Base-by-base conservation (phyloP, 208 protist species). In the Acanthamoeba comandoni region DNA sequence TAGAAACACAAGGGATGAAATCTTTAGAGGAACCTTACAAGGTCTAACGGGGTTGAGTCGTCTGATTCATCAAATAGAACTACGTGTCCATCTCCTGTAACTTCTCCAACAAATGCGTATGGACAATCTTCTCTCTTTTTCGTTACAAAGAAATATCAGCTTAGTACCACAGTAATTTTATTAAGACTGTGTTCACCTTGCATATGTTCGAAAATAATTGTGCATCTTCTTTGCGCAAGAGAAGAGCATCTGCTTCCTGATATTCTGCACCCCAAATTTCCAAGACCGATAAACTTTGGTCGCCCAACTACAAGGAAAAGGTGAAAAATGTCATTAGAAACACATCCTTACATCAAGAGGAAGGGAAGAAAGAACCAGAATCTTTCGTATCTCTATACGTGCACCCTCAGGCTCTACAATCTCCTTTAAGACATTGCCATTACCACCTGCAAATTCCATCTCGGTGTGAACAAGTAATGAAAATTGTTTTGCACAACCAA, bases 181-280 rank as follows among this genome's bases (percentile, higher is more conserved):
- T 43, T 1, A 43, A 43, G 35, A 5, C 35, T 5, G 5, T 7
- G 35, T 43, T 1, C 35, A 43, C 35, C 35, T 93, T 57, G 60
- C 86, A 95, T 2, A 97, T 90, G n/a, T 51, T 12, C 22, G 91
- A 15, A n/a, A 97, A 82, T 1, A 95, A 58, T 11, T 55, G 35
- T 43, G 87, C 75, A 49, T 93, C n/a, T 31, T 96, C 91, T 0
- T 17, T 1, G 12, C 70, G n/a, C 31, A 96, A 89, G 15, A 97
- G 91, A 0, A 96, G 62, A 0, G 95, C 95, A 77, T 96, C 89
- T 71, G 95, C 94, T 69, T 97, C 96, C 92, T 97, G 96, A 69
- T 97, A 97, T 73, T 97, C 96, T 0, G 96, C 95, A 35, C 94
- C 95, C 96, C 96, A 97, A n/a, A 97, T 94, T 71, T 97, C 96